A percentile compares a stretch with the other conserved stretches of the same genome.
Conservation (phyloP, 305 asterid species). For the Caryopteris hybrid region DNA sequence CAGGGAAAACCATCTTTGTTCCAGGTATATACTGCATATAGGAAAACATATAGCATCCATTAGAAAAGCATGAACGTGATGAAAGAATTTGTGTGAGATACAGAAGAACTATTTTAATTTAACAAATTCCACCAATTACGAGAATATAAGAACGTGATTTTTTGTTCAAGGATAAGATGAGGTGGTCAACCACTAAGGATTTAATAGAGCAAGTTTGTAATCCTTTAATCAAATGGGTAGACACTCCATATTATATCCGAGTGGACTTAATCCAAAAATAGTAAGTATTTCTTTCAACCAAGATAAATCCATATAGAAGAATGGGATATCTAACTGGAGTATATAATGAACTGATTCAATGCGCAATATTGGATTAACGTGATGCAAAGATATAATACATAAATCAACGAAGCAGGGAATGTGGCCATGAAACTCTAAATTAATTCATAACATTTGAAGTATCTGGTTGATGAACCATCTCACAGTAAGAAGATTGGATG, state of each 20-base stretch:
- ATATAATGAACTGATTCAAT: no score
- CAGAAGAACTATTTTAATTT: background rate
- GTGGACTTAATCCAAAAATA: no score
- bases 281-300: background rate
- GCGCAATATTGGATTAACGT: no score
- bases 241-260: no score
- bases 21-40: conserved; percentile 49
- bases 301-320: background rate
- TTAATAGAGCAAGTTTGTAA: no score
- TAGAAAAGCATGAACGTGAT: background rate
- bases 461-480: background rate
- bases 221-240: no score
- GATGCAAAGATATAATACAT: background rate
- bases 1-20: conserved; percentile 68
- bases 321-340: background rate
- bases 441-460: background rate
- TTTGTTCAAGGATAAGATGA: background rate
- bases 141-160: background rate
- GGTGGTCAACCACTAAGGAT: background rate
- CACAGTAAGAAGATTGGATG: background rate
- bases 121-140: background rate
- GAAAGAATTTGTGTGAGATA: background rate
- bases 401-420: background rate
- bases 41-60: background rate
- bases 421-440: background rate